A percentile compares a stretch with the other conserved stretches of the same genome.
phyloP scores from a whole-genome alignment of 768 basidiomycete species.

The Boletus sp. region DNA sequence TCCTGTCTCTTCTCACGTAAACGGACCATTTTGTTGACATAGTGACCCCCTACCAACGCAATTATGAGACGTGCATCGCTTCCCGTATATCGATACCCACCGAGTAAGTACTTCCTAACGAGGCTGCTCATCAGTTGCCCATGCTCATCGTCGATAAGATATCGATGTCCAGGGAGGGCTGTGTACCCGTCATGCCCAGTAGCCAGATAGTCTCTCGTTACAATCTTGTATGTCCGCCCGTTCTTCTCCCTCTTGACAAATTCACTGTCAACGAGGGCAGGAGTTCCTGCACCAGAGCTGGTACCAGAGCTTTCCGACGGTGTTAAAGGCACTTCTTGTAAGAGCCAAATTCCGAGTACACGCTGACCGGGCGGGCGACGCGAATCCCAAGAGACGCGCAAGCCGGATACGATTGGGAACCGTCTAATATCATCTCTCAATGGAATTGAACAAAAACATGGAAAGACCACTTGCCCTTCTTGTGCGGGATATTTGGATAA shows the following conservation, averaged over 20 bases:
- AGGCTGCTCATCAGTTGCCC: constrained; percentile 77
- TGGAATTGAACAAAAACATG: neutral
- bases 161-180: constrained; percentile 60
- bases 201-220: constrained; percentile 87
- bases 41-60: constrained; percentile 58
- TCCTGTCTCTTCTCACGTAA: constrained; percentile 28
- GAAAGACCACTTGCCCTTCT: constrained; percentile 66
- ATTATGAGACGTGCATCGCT: neutral
- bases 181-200: constrained; percentile 81
- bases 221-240: constrained; percentile 68
- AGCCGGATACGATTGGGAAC: constrained; percentile 84
- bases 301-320: constrained; percentile 21
- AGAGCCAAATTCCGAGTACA: constrained; percentile 68
- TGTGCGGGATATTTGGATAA: constrained; percentile 83
- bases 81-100: constrained; percentile 34
- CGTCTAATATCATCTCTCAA: constrained; percentile 47
- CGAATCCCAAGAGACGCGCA: constrained; percentile 87
- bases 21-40: constrained; percentile 63
- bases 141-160: constrained; percentile 80
- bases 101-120: constrained; percentile 82
- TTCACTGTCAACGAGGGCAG: constrained; percentile 45
- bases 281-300: constrained; percentile 25
- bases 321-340: constrained; percentile 34
- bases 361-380: constrained; percentile 66
- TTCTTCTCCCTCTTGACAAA: constrained; percentile 51